Percentiles rank a stretch among this genome's conserved stretches.
Conservation (phyloP, 495 filamentous ascomycete species). For the Penicilliopsis zonata region DNA sequence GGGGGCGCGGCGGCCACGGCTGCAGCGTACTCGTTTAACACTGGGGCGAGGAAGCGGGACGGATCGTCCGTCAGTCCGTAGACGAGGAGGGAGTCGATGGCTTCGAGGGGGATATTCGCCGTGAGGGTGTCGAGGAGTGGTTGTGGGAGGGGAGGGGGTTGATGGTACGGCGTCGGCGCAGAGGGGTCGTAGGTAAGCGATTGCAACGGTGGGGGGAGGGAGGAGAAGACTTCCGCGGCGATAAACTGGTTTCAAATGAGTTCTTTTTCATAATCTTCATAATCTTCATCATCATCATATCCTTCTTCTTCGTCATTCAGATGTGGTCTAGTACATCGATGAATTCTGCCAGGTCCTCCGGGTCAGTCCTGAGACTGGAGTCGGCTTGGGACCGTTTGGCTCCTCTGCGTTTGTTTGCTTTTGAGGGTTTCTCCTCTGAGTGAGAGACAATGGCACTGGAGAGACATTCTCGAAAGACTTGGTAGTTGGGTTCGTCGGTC, state of each 20-base stretch:
- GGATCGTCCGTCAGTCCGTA: slow-evolving; percentile 44
- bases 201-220: slow-evolving; percentile 47
- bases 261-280: slow-evolving; percentile 1
- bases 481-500: slow-evolving; percentile 43
- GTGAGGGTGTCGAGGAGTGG: slow-evolving; percentile 27
- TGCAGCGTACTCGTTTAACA: slow-evolving; percentile 48
- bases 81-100: slow-evolving; percentile 47
- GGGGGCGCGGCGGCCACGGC: slow-evolving; percentile 46
- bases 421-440: slow-evolving; percentile 27
- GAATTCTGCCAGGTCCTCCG: slow-evolving; percentile 65
- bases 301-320: not conserved
- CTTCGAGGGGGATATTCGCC: slow-evolving; percentile 33
- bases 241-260: slow-evolving; percentile 44
- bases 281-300: slow-evolving; percentile 1
- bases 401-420: slow-evolving; percentile 30
- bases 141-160: slow-evolving; percentile 36
- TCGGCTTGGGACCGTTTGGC: slow-evolving; percentile 6
- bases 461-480: slow-evolving; percentile 58
- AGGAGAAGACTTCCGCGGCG: slow-evolving; percentile 51
- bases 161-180: slow-evolving; percentile 35
- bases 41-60: slow-evolving; percentile 43
- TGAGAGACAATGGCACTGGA: slow-evolving; percentile 44
- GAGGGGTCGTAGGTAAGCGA: slow-evolving; percentile 44
- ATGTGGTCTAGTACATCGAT: slow-evolving; percentile 36
- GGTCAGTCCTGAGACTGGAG: slow-evolving; percentile 20